Percentiles rank a stretch among this genome's conserved stretches.
These are phyloP conservation scores for Rubia balearica DNA, from an alignment of 305 asterid genomes.

Conservation along the genomic window DNA sequence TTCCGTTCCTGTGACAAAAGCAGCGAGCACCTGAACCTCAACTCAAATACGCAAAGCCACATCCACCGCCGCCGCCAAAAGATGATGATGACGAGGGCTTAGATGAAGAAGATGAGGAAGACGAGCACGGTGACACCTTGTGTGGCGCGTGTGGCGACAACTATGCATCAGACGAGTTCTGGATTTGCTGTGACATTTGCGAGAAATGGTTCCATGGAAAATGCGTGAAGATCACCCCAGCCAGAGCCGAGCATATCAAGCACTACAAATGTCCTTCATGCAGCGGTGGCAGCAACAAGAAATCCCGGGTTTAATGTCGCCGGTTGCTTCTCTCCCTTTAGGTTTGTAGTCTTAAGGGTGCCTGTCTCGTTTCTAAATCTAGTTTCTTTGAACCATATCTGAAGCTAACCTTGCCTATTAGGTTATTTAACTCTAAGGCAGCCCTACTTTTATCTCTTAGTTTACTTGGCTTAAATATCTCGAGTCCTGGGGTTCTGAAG, in stretches of 20 bases:
- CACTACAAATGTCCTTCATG: constrained; percentile 70
- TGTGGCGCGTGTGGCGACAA: constrained; percentile 66
- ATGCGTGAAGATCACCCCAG: constrained; percentile 81
- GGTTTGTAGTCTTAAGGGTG: not conserved
- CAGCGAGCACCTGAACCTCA: constrained; percentile 40
- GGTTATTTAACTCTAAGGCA: not conserved
- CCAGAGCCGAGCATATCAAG: constrained; percentile 68
- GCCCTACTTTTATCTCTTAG: not conserved
- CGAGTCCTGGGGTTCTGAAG: not conserved
- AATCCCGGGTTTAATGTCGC: constrained; percentile 30
- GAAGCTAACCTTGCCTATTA: constrained; percentile 1
- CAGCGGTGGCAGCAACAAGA: constrained; percentile 49
- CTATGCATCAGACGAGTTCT: constrained; percentile 55
- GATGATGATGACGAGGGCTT: constrained; percentile 56
- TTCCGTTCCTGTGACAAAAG: constrained; percentile 15
- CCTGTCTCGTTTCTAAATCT: not conserved
- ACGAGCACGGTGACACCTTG: constrained; percentile 53
- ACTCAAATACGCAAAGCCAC: constrained; percentile 31
- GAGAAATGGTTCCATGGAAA: constrained; percentile 86
- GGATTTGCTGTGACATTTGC: constrained; percentile 73
- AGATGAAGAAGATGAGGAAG: constrained; percentile 30
- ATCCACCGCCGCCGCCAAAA: constrained; percentile 19
- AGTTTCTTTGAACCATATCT: not conserved
- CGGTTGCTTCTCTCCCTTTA: not conserved
- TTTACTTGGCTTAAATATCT: not conserved